Conservation (phyloP, 768 basidiomycete species). For the Phylloporus arenicola region DNA sequence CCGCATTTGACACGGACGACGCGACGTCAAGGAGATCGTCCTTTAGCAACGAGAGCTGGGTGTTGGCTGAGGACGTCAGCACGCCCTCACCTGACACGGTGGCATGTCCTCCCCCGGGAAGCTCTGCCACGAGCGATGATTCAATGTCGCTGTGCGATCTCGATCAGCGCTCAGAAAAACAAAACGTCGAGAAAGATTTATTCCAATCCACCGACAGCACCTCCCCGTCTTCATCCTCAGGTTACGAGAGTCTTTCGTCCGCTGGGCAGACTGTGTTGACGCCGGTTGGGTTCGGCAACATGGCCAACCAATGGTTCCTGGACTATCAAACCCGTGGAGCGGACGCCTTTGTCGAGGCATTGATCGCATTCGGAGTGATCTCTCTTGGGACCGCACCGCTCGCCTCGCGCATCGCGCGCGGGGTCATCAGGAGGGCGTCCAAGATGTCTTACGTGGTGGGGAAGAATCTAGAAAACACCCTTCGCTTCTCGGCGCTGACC, state of each 20-base stretch:
- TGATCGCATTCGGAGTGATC: conserved; percentile 11
- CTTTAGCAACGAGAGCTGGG: conserved; percentile 1
- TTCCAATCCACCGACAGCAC: neutral
- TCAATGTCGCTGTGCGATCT: neutral
- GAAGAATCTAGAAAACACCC: conserved; percentile 3
- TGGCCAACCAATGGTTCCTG: conserved; percentile 15
- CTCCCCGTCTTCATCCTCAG: conserved; percentile 7
- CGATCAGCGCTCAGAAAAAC: neutral
- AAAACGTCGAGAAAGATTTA: neutral
- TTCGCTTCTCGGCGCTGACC: conserved; percentile 13
- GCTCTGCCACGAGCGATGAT: neutral
- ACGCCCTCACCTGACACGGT: neutral
- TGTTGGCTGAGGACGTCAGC: neutral
- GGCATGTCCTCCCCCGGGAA: neutral
- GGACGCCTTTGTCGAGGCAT: conserved; percentile 12
- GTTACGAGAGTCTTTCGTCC: conserved; percentile 10
- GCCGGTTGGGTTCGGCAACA: conserved; percentile 10
- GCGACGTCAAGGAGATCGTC: neutral
- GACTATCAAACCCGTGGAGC: conserved; percentile 18
- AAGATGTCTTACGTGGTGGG: conserved; percentile 10
- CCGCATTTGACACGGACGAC: conserved; percentile 2
- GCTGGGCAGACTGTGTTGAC: neutral
- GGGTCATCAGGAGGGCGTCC: conserved; percentile 3
- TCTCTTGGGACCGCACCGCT: conserved; percentile 11
- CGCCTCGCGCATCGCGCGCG: conserved; percentile 15